These are phyloP conservation scores for Coemansia sp. DNA, from an alignment of 192 early-diverging fungal genomes.

Conservation along the genomic window DNA sequence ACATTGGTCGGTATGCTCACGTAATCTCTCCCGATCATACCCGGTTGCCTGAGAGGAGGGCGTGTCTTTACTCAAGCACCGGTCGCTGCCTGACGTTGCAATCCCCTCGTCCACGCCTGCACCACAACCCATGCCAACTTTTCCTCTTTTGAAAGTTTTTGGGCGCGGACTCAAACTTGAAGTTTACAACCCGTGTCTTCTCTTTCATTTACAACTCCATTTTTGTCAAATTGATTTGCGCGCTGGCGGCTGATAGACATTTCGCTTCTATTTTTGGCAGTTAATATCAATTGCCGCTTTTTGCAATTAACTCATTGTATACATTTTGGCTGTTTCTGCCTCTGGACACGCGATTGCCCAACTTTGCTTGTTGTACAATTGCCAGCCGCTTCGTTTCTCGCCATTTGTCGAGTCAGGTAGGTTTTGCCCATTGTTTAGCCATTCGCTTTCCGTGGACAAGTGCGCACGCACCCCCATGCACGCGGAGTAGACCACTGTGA, in stretches of 20 bases:
- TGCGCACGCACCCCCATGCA: slow-evolving; percentile 1
- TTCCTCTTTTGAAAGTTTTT: slow-evolving; percentile 1
- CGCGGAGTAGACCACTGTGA: slow-evolving; percentile 5
- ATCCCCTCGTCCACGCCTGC: slow-evolving; percentile 1
- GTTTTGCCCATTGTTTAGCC: slow-evolving; percentile 1
- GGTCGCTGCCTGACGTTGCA: no score
- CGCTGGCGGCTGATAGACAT: slow-evolving; percentile 6
- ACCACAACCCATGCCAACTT: not conserved
- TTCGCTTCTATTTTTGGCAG: slow-evolving; percentile 6
- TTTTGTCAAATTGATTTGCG: slow-evolving; percentile 15
- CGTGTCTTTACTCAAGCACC: not conserved
- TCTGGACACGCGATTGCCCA: slow-evolving; percentile 1
- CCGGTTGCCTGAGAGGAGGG: not conserved
- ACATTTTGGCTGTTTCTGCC: not conserved
- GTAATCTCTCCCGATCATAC: not conserved
- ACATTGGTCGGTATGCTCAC: not conserved
- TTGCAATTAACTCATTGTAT: slow-evolving; percentile 1
- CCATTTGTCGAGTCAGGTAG: not conserved
- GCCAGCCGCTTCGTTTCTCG: not conserved
- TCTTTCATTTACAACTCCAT: slow-evolving; percentile 8
- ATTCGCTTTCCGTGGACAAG: not conserved
- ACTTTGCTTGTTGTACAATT: slow-evolving; percentile 5
- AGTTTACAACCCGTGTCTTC: not conserved
- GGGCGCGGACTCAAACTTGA: not conserved
- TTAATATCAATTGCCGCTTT: slow-evolving; percentile 6